These are phyloP conservation scores for Macrophomina phaseolina DNA, from an alignment of 2,329 filamentous ascomycete species.

Conservation along the genomic window DNA sequence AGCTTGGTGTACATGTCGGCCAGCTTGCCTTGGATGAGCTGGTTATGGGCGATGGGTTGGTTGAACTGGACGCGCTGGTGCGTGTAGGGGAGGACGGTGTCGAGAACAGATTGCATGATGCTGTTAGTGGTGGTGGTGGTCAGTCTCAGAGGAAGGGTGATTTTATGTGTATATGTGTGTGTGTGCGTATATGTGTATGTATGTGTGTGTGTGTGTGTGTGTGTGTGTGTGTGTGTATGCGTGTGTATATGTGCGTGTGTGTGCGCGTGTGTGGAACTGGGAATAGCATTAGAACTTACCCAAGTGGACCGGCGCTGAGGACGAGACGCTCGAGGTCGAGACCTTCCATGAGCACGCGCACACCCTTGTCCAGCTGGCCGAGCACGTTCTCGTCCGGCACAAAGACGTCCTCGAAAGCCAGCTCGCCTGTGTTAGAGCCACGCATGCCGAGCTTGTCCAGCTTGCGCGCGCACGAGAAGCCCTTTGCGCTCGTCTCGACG, in stretches of 20 bases:
- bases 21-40: constrained; percentile 89
- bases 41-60: constrained; percentile 84
- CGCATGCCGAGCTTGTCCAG: constrained; percentile 99
- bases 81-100: constrained; percentile 84
- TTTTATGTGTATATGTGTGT: background rate
- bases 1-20: constrained; percentile 98
- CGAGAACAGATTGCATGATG: constrained; percentile 90
- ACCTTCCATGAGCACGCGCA: constrained; percentile 93
- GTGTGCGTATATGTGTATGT: no score
- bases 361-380: constrained; percentile 79
- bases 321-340: constrained; percentile 93
- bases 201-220: background rate
- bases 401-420: constrained; percentile 89
- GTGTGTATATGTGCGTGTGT: background rate
- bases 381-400: constrained; percentile 83
- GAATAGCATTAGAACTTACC: constrained; percentile 49
- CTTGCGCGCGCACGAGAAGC: constrained; percentile 87
- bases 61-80: constrained; percentile 91
- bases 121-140: constrained; percentile 35
- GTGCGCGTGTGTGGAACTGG: background rate
- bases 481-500: constrained; percentile 72
- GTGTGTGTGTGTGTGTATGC: background rate
- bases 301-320: constrained; percentile 85
- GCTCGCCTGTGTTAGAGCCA: constrained; percentile 93
- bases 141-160: background rate